These are phyloP conservation scores for Penicillium oxalicum DNA, from an alignment of 2,329 filamentous ascomycete genomes.

Conservation along the genomic window DNA sequence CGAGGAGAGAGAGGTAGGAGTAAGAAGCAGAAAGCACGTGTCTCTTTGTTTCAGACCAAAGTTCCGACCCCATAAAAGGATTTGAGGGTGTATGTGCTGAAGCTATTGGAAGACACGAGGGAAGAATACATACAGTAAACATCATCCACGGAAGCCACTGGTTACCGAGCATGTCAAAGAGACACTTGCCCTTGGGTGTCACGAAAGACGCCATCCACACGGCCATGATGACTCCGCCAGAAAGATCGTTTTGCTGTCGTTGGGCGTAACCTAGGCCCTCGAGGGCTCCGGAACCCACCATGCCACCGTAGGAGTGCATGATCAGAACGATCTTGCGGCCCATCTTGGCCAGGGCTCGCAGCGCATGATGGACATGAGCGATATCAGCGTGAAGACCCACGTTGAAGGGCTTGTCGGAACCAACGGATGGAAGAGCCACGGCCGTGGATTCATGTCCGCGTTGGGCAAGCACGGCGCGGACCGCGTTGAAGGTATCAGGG, in stretches of 20 bases:
- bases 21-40: no score
- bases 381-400: background rate
- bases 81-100: no score
- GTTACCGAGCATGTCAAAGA: constrained; percentile 24
- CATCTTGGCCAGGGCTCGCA: background rate
- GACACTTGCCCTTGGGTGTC: constrained; percentile 25
- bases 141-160: constrained; percentile 23
- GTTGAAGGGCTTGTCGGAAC: background rate
- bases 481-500: constrained; percentile 24
- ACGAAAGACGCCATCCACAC: constrained; percentile 32
- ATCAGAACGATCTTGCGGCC: background rate
- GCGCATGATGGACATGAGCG: background rate
- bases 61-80: no score
- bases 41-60: no score
- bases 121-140: constrained; percentile 12
- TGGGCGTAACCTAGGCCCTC: constrained; percentile 1
- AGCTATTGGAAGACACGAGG: no score
- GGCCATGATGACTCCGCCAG: constrained; percentile 27
- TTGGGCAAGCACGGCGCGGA: constrained; percentile 10
- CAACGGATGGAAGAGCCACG: background rate
- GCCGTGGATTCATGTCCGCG: background rate
- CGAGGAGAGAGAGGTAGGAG: background rate
- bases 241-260: constrained; percentile 15
- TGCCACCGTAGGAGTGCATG: constrained; percentile 1
- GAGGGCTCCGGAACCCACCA: background rate